Evolutionary conservation across 208 protist genomes (phyloP).

Genomic region (Endotrypanum monterogeii): DNA sequence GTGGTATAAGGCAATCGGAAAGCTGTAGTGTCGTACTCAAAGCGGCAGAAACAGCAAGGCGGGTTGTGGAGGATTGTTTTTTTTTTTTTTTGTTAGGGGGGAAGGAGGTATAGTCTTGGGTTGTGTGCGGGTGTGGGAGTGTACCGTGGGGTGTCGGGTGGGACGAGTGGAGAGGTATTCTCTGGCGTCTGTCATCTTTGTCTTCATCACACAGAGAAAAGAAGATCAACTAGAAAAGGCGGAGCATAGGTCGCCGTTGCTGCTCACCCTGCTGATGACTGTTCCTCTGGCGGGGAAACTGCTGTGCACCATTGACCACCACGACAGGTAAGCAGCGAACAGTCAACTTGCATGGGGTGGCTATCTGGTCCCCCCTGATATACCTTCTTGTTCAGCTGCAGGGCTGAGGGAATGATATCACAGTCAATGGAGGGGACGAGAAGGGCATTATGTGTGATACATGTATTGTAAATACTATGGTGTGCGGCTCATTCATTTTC

Average conservation of each 20-base stretch:
- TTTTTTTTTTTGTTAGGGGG: no score
- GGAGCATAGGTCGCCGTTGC: background rate
- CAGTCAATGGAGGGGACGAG: background rate
- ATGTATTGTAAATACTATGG: background rate
- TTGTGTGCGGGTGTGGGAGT: background rate
- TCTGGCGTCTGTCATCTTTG: background rate
- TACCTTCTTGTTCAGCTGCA: background rate
- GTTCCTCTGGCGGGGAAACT: background rate
- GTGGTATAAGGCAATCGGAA: conserved; percentile 87
- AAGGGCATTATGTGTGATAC: background rate
- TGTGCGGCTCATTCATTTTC: background rate
- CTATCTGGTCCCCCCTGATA: background rate
- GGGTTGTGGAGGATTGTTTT: background rate
- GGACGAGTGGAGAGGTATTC: background rate
- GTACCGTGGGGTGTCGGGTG: background rate
- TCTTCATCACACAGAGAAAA: background rate
- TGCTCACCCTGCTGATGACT: background rate
- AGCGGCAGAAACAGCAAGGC: background rate
- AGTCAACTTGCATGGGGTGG: background rate
- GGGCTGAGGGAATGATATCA: background rate
- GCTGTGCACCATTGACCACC: background rate
- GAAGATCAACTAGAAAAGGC: background rate
- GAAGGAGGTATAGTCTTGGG: no score
- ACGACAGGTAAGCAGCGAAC: background rate
- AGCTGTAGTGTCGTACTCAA: conserved; percentile 43